Evolutionary conservation across 1,284 basidiomycete species (phyloP).

Genomic region (Ustilago nuda): DNA sequence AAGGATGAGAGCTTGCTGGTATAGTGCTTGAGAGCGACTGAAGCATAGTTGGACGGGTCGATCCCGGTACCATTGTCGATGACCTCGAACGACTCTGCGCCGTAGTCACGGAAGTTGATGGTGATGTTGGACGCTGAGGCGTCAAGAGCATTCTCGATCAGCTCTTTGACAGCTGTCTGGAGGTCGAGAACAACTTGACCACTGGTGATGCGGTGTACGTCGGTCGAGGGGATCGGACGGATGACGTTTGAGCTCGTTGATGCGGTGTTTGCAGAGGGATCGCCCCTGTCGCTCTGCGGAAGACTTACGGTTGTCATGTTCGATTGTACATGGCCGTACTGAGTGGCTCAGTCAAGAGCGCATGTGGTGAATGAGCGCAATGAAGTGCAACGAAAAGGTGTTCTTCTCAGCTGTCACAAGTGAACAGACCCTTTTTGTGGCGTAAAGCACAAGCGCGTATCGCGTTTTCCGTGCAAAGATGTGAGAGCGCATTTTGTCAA

Average conservation of each 20-base stretch:
- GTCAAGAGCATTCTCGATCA: slow-evolving; percentile 95
- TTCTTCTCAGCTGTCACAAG: slow-evolving; percentile 6
- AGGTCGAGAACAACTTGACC: slow-evolving; percentile 95
- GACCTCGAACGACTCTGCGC: slow-evolving; percentile 86
- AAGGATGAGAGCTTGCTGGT: slow-evolving; percentile 90
- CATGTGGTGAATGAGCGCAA: background rate
- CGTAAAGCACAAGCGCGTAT: slow-evolving; percentile 37
- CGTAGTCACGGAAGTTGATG: slow-evolving; percentile 89
- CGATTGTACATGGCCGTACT: background rate
- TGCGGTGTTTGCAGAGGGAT: background rate
- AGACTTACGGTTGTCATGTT: slow-evolving; percentile 1
- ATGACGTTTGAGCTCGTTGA: slow-evolving; percentile 30
- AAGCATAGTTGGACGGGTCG: slow-evolving; percentile 78
- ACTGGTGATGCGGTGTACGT: slow-evolving; percentile 76
- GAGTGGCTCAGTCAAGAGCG: slow-evolving; percentile 14
- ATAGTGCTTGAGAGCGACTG: slow-evolving; percentile 85
- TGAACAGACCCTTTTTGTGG: slow-evolving; percentile 15
- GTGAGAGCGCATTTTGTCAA: slow-evolving; percentile 11
- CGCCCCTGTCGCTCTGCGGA: background rate
- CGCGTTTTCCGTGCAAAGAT: slow-evolving; percentile 2
- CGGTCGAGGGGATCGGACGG: slow-evolving; percentile 48
- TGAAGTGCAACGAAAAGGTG: slow-evolving; percentile 7
- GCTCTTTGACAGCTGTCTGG: slow-evolving; percentile 91
- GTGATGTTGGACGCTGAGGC: slow-evolving; percentile 89
- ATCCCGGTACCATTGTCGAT: slow-evolving; percentile 93